Evolutionary conservation across 2,329 filamentous ascomycete species (phyloP).

Genomic region (Paecilomyces sp.): DNA sequence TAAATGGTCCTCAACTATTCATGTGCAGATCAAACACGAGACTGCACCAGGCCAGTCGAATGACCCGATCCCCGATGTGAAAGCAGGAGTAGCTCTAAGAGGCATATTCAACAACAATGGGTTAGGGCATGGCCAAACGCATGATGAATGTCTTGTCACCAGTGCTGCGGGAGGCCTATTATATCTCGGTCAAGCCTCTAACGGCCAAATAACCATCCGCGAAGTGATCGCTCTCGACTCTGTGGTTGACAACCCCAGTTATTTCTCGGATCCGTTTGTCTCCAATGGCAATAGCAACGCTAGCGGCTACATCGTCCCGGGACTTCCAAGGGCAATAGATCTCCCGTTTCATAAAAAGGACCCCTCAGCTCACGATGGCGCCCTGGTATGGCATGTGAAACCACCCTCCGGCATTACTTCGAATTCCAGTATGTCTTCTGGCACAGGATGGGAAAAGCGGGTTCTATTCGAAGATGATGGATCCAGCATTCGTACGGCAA

Average conservation of each 20-base stretch:
- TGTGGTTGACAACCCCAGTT: constrained; percentile 52
- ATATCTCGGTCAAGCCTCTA: constrained; percentile 29
- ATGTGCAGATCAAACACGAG: constrained; percentile 31
- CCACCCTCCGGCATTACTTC: too few relatives aligned
- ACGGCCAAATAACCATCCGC: constrained; percentile 32
- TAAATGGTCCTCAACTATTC: constrained; percentile 46
- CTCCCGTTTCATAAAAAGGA: constrained; percentile 28
- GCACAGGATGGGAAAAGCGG: constrained; percentile 35
- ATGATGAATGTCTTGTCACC: constrained; percentile 24
- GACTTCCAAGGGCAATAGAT: constrained; percentile 37
- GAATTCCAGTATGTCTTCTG: too few relatives aligned
- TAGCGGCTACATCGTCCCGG: constrained; percentile 49
- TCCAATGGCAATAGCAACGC: constrained; percentile 32
- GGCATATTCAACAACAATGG: constrained; percentile 52
- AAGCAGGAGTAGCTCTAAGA: constrained; percentile 37
- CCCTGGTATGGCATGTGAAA: constrained; percentile 43
- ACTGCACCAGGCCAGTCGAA: constrained; percentile 7
- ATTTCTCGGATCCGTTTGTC: constrained; percentile 49
- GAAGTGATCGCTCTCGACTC: constrained; percentile 40
- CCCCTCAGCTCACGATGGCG: constrained; percentile 30
- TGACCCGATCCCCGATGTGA: constrained; percentile 28
- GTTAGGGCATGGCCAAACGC: constrained; percentile 41
- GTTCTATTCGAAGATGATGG: constrained; percentile 55
- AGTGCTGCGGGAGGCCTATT: constrained; percentile 42
- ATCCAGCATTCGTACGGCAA: constrained; percentile 41